phyloP scores from a whole-genome alignment of 2,329 filamentous ascomycete genomes.

The Epichloe aotearoae region DNA sequence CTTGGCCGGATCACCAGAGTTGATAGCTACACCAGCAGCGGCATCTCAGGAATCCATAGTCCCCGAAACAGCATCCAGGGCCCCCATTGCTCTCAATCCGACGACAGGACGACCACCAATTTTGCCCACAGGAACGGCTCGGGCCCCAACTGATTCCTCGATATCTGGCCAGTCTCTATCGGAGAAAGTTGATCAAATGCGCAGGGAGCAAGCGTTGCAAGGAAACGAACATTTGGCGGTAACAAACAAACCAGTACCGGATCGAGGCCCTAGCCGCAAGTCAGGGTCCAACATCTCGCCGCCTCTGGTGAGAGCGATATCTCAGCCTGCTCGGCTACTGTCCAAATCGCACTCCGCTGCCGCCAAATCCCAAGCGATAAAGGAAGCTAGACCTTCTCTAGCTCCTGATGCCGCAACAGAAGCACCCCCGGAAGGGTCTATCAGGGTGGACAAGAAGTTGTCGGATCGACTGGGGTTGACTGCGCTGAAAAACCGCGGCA shows the following conservation, averaged over 20 bases:
- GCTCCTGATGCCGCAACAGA: constrained; percentile 12
- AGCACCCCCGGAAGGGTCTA: constrained; percentile 22
- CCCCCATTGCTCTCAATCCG: background rate
- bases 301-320: constrained; percentile 39
- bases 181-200: constrained; percentile 38
- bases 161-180: constrained; percentile 19
- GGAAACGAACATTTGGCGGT: constrained; percentile 14
- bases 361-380: constrained; percentile 26
- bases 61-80: background rate
- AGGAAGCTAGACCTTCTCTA: constrained; percentile 20
- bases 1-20: constrained; percentile 25
- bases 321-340: constrained; percentile 35
- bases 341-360: constrained; percentile 32
- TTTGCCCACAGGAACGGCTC: constrained; percentile 10
- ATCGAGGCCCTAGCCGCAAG: constrained; percentile 30
- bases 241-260: constrained; percentile 14
- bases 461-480: constrained; percentile 57
- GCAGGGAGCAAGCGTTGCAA: constrained; percentile 30
- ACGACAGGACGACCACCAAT: constrained; percentile 10
- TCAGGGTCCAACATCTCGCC: constrained; percentile 33
- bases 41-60: constrained; percentile 1
- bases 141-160: constrained; percentile 9
- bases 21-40: constrained; percentile 11
- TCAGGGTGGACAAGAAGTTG: constrained; percentile 59
- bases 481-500: constrained; percentile 47